Evolutionary conservation across 225 moss, liverwort and hornwort genomes (phyloP).

Genomic region (Marchantia paleacea): DNA sequence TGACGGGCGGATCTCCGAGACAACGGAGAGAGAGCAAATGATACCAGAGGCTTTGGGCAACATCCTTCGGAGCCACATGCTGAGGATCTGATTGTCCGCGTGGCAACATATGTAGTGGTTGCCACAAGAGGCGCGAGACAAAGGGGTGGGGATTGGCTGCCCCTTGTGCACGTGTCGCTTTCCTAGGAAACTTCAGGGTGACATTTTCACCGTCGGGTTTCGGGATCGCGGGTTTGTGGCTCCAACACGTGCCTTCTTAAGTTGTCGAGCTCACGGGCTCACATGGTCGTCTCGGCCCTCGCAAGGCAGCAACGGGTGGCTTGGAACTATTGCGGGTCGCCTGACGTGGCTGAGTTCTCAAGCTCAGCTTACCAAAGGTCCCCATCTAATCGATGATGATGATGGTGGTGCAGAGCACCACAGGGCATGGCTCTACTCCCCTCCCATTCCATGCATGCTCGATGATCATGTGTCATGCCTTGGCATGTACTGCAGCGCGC

Average conservation of each 20-base stretch:
- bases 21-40: slow-evolving; percentile 4
- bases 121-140: neutral
- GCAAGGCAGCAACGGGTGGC: neutral
- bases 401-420: neutral
- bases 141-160: neutral
- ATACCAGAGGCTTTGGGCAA: neutral
- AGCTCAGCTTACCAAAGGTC: neutral
- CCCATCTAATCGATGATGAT: neutral
- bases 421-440: neutral
- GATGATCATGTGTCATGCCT: neutral
- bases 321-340: neutral
- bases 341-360: slow-evolving; percentile 4
- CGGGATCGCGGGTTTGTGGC: slow-evolving; percentile 7
- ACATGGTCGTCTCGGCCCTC: neutral
- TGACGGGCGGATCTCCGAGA: neutral
- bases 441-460: neutral
- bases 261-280: neutral
- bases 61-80: slow-evolving; percentile 8
- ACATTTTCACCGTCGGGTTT: slow-evolving; percentile 5
- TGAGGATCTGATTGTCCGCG: slow-evolving; percentile 8
- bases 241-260: neutral
- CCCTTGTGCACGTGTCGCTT: neutral
- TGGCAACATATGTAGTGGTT: neutral
- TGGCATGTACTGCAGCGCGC: neutral
- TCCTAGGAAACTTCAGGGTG: neutral